Percentiles rank a stretch among this genome's conserved stretches.
phyloP scores from a whole-genome alignment of 2,329 filamentous ascomycete genomes.

The Nemania sp. region DNA sequence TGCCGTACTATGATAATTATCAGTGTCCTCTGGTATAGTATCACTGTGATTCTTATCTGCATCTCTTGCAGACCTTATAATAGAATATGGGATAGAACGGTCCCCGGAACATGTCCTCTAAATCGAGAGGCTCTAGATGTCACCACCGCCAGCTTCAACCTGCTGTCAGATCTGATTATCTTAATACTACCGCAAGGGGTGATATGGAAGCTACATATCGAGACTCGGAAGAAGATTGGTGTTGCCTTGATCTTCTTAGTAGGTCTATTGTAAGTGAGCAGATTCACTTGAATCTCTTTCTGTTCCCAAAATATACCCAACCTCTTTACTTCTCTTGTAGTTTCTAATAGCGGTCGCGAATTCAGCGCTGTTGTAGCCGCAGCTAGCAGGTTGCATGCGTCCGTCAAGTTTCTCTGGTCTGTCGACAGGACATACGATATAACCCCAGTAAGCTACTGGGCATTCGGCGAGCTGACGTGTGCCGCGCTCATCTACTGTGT shows the following conservation, averaged over 20 bases:
- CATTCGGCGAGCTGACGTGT: slow-evolving; percentile 18
- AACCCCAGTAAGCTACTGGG: slow-evolving; percentile 7
- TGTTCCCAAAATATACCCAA: too few relatives aligned
- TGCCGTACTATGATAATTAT: background rate
- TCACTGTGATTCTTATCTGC: slow-evolving; percentile 1
- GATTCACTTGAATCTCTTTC: background rate
- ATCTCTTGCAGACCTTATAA: slow-evolving; percentile 13
- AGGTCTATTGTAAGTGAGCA: slow-evolving; percentile 16
- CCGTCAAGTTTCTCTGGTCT: background rate
- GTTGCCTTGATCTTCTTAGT: slow-evolving; percentile 18
- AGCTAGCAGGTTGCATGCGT: slow-evolving; percentile 1
- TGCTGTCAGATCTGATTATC: slow-evolving; percentile 18
- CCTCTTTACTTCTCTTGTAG: background rate
- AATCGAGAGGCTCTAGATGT: slow-evolving; percentile 8
- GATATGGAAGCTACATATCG: slow-evolving; percentile 24
- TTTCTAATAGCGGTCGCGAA: background rate
- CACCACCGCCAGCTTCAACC: slow-evolving; percentile 9
- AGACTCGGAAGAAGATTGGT: slow-evolving; percentile 16
- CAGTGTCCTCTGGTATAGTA: slow-evolving; percentile 4
- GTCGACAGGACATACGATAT: slow-evolving; percentile 14
- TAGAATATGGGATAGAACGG: slow-evolving; percentile 15
- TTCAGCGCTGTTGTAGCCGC: slow-evolving; percentile 12
- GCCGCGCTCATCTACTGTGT: slow-evolving; percentile 16
- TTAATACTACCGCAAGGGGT: slow-evolving; percentile 20
- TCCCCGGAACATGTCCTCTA: slow-evolving; percentile 10